Base-by-base conservation (phyloP, 805 yeast species). In the Saturnispora sekii region DNA sequence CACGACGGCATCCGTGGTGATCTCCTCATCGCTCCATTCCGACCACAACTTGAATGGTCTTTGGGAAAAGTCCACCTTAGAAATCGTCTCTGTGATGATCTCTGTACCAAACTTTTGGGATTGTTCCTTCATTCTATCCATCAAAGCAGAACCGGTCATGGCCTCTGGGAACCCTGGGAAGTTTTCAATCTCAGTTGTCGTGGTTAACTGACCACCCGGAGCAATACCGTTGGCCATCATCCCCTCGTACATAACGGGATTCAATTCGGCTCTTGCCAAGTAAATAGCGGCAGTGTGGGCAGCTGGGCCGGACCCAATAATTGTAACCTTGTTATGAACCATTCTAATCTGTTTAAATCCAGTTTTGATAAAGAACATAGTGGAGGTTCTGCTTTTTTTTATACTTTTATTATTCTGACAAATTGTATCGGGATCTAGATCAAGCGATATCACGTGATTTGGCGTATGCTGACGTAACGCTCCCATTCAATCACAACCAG, bases 261-360 rank as follows among this genome's bases (percentile, higher is more conserved):
- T 81, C 61, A 88, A 78, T 73, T 93, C 98, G 36, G 98, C 98
- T 67, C 98, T 82, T 29, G 97, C 82, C 45, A 93, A 73, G 67
- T 93, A 93, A 65, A 93, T 86, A 53, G 98, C 98, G 42, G 98
- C 98, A 37, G 98, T 93, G 74, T 93, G 96, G 45, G 97, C 98
- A 47, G 98, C 98, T 46, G 98, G 98, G 57, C 98, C 98, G 45
- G 97, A 89, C 38, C 98, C 97, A 50, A 86, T 80, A 58, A 86
- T 83, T 30, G 93, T 84, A 50, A 84, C 94, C 71, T 73, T 77
- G 69, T 85, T 78, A 65, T 84, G 94, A 58, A 76, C 83, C 89
- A 82, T 82, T 76, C 74, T 51, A 33, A 35, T 43, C 17, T 43
- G 31, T 28, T 40, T 46, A 32, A 40, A 15, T 8, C 12, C 32